These are phyloP conservation scores for Amanita exitialis DNA, from an alignment of 768 basidiomycete genomes.

Conservation along the genomic window DNA sequence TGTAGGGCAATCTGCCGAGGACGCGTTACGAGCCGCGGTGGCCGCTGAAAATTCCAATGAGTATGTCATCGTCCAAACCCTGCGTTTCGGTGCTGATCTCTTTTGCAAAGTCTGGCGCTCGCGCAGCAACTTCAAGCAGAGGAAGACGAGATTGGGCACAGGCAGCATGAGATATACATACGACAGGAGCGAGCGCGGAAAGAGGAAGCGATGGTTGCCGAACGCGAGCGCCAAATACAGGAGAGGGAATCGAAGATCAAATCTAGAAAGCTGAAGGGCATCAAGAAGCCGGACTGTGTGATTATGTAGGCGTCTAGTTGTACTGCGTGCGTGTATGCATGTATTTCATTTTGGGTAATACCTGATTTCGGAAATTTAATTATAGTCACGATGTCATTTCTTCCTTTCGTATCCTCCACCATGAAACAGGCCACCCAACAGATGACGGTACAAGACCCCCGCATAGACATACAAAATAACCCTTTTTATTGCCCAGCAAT, in stretches of 20 bases:
- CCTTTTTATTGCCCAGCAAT: conserved; percentile 49
- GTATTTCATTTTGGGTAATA: background rate
- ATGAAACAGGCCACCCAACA: background rate
- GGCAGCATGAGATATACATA: conserved; percentile 22
- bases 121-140: conserved; percentile 75
- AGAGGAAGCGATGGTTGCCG: conserved; percentile 15
- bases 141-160: conserved; percentile 50
- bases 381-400: background rate
- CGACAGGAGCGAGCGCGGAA: conserved; percentile 14
- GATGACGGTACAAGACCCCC: background rate
- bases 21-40: conserved; percentile 41
- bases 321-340: background rate
- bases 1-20: conserved; percentile 63
- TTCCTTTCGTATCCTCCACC: background rate
- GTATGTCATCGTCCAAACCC: conserved; percentile 29
- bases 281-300: conserved; percentile 42
- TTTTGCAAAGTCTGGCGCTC: conserved; percentile 43
- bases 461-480: conserved; percentile 37
- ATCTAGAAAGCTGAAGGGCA: conserved; percentile 18
- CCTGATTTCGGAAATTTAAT: background rate
- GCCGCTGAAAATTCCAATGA: conserved; percentile 38
- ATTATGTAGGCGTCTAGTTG: conserved; percentile 34
- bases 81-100: background rate
- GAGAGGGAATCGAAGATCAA: conserved; percentile 17
- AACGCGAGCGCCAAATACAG: conserved; percentile 16